These are phyloP conservation scores for Peronospora destructor DNA, from an alignment of 352 stramenopile species.

Conservation along the genomic window DNA sequence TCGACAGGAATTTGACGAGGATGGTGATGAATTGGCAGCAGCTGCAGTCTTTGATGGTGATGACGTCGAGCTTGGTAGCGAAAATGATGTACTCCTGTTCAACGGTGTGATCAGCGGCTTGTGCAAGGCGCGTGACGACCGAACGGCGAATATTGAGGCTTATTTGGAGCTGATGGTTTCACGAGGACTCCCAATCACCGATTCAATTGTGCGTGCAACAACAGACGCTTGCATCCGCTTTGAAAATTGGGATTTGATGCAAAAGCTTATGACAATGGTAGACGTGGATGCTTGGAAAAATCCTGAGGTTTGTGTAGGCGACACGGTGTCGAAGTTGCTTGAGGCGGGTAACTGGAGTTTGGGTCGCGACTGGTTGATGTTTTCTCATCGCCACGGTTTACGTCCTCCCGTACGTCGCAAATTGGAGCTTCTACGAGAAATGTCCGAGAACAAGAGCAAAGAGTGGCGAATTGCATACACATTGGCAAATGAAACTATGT, in stretches of 20 bases:
- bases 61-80: constrained; percentile 20
- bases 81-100: constrained; percentile 48
- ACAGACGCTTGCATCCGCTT: constrained; percentile 69
- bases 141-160: constrained; percentile 52
- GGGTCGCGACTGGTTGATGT: constrained; percentile 52
- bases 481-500: constrained; percentile 63
- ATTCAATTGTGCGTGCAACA: constrained; percentile 66
- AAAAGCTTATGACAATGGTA: constrained; percentile 39
- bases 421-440: constrained; percentile 37
- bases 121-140: constrained; percentile 62
- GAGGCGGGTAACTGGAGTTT: constrained; percentile 44
- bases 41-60: constrained; percentile 25
- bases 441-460: constrained; percentile 30
- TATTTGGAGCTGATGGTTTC: constrained; percentile 52
- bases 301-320: constrained; percentile 53
- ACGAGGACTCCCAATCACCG: constrained; percentile 50
- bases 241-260: constrained; percentile 49
- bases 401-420: constrained; percentile 63
- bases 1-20: constrained; percentile 25
- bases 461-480: constrained; percentile 76
- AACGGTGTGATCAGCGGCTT: constrained; percentile 80
- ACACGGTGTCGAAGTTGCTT: constrained; percentile 76
- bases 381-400: constrained; percentile 40
- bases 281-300: constrained; percentile 46
- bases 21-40: constrained; percentile 25